Percentiles rank a stretch among this genome's conserved stretches.
Conservation (phyloP, 331 rosid species). For the Prunus yedoensis region DNA sequence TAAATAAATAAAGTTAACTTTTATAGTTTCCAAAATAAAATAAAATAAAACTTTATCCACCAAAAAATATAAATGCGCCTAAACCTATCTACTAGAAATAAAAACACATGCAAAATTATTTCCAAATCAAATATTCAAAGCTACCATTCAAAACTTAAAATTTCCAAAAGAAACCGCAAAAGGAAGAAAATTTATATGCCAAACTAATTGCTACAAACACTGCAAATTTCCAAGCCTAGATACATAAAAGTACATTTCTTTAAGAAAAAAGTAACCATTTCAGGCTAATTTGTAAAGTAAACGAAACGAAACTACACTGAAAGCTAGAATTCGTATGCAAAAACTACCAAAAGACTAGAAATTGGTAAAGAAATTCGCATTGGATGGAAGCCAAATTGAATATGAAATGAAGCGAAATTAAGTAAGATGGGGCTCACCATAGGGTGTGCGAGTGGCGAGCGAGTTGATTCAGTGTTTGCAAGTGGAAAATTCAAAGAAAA, state of each 20-base stretch:
- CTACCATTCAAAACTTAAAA: constrained; percentile 20
- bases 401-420: constrained; percentile 4
- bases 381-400: constrained; percentile 10
- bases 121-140: not conserved
- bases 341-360: not conserved
- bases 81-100: not conserved
- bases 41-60: not conserved
- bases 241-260: not conserved
- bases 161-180: not conserved
- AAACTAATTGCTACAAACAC: not conserved
- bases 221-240: constrained; percentile 10
- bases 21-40: not conserved
- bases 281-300: not conserved
- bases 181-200: not conserved
- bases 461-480: constrained; percentile 45
- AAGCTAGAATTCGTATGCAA: constrained; percentile 12
- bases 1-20: constrained; percentile 25
- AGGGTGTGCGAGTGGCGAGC: constrained; percentile 28
- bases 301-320: not conserved
- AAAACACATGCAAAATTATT: not conserved
- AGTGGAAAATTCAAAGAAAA: constrained; percentile 28
- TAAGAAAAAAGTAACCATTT: not conserved
- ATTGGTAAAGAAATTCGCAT: not conserved
- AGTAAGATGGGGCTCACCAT: constrained; percentile 51
- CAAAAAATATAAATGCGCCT: constrained; percentile 11